phyloP scores from a whole-genome alignment of 1,284 basidiomycete species.

The Cystobasidium sp. region DNA sequence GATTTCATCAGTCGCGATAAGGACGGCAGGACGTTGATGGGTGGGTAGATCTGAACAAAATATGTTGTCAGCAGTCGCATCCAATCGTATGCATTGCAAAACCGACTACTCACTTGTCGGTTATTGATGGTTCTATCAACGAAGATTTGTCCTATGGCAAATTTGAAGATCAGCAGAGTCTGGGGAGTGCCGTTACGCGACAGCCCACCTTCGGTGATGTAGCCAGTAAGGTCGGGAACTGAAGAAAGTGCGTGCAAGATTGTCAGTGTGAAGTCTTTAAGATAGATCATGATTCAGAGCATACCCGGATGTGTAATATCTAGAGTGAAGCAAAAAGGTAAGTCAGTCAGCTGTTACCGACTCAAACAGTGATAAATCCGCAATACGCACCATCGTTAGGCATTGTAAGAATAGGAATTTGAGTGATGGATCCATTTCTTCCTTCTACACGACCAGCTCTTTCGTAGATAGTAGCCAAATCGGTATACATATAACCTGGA shows the following conservation, averaged over 20 bases:
- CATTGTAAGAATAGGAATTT: slow-evolving; percentile 99
- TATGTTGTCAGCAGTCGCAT: background rate
- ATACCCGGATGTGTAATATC: slow-evolving; percentile 91
- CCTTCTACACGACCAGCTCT: slow-evolving; percentile 98
- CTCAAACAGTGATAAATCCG: no score
- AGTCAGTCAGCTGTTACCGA: no score
- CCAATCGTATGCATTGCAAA: no score
- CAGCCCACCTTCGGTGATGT: slow-evolving; percentile 78
- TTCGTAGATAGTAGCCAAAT: slow-evolving; percentile 92
- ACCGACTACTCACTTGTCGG: slow-evolving; percentile 48
- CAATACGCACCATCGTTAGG: slow-evolving; percentile 84
- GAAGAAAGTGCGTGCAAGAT: background rate
- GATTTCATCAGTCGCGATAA: slow-evolving; percentile 99
- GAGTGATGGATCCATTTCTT: slow-evolving; percentile 98
- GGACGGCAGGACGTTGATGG: slow-evolving; percentile 98
- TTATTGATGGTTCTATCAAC: slow-evolving; percentile 73
- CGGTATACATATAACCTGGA: slow-evolving; percentile 99
- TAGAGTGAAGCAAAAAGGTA: slow-evolving; percentile 56
- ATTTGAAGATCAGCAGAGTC: no score
- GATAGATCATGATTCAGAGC: background rate
- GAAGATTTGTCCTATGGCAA: slow-evolving; percentile 98
- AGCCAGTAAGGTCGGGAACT: slow-evolving; percentile 98
- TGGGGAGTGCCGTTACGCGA: no score
- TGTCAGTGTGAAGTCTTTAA: background rate
- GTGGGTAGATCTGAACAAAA: slow-evolving; percentile 86